A percentile compares a stretch with the other conserved stretches of the same genome.
Conservation (phyloP, 2,329 filamentous ascomycete genomes). For the Talaromyces sp. region DNA sequence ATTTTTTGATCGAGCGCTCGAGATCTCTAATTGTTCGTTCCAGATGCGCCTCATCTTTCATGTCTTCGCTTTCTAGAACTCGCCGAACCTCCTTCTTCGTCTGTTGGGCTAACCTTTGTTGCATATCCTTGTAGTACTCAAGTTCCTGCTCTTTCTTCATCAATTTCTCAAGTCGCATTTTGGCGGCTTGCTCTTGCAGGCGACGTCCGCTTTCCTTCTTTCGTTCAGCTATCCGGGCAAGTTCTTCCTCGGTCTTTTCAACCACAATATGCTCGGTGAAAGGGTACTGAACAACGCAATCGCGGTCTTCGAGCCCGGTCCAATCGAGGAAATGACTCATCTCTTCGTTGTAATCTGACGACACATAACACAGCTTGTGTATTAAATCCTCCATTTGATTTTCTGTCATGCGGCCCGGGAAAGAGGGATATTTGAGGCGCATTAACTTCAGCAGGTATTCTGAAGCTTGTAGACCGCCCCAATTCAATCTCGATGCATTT, state of each 20-base stretch:
- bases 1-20: constrained; percentile 82
- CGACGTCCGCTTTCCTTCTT: constrained; percentile 90
- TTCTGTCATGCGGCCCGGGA: constrained; percentile 77
- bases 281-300: constrained; percentile 86
- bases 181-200: constrained; percentile 91
- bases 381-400: constrained; percentile 86
- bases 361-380: constrained; percentile 83
- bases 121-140: constrained; percentile 86
- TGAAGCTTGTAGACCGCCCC: constrained; percentile 84
- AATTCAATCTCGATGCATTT: constrained; percentile 85
- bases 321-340: constrained; percentile 75
- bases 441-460: constrained; percentile 91
- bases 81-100: constrained; percentile 89
- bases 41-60: constrained; percentile 83
- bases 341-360: constrained; percentile 75
- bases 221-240: constrained; percentile 83
- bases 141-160: constrained; percentile 94
- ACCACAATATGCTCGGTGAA: constrained; percentile 85
- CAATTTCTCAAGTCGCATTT: constrained; percentile 92
- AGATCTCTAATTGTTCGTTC: constrained; percentile 83
- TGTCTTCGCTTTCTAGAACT: constrained; percentile 80
- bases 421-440: constrained; percentile 83
- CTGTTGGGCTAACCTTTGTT: constrained; percentile 63
- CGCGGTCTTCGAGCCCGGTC: constrained; percentile 84
- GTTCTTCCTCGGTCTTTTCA: constrained; percentile 91